These are phyloP conservation scores for Penicillium goetzii DNA, from an alignment of 495 filamentous ascomycete species.

Conservation along the genomic window DNA sequence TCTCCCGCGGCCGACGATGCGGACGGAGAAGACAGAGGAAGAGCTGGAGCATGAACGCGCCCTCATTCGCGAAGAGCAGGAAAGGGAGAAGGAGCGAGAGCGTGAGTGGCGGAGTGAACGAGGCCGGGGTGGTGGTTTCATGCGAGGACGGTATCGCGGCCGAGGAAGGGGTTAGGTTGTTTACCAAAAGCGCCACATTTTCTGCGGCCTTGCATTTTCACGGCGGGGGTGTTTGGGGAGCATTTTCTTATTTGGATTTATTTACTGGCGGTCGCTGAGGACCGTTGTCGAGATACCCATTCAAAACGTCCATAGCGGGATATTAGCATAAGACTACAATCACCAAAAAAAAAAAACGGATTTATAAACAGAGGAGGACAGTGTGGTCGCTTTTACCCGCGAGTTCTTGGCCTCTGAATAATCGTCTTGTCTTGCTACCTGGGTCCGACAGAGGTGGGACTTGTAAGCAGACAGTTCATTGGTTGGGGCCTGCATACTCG, in stretches of 20 bases:
- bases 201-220: conserved; percentile 21
- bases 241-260: conserved; percentile 10
- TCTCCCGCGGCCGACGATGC: conserved; percentile 72
- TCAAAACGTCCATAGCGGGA: conserved; percentile 8
- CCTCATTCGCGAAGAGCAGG: conserved; percentile 59
- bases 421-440: not conserved
- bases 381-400: not conserved
- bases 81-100: conserved; percentile 54
- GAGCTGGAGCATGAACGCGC: conserved; percentile 60
- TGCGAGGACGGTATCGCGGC: conserved; percentile 53
- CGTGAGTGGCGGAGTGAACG: conserved; percentile 55
- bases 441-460: not conserved
- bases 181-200: conserved; percentile 1
- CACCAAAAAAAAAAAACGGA: not conserved
- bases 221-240: conserved; percentile 12
- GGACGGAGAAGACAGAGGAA: conserved; percentile 62
- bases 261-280: not conserved
- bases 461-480: conserved; percentile 6
- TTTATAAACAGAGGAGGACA: not conserved
- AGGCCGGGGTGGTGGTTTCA: conserved; percentile 51
- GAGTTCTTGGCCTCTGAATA: not conserved
- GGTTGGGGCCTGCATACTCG: conserved; percentile 18
- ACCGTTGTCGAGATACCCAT: conserved; percentile 23
- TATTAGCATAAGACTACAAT: not conserved
- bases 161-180: conserved; percentile 46